Evolutionary conservation across 805 yeast species (phyloP), one percentile per base, ranked within the genome.

Genomic region (Saccharomycopsis fodiens): DNA sequence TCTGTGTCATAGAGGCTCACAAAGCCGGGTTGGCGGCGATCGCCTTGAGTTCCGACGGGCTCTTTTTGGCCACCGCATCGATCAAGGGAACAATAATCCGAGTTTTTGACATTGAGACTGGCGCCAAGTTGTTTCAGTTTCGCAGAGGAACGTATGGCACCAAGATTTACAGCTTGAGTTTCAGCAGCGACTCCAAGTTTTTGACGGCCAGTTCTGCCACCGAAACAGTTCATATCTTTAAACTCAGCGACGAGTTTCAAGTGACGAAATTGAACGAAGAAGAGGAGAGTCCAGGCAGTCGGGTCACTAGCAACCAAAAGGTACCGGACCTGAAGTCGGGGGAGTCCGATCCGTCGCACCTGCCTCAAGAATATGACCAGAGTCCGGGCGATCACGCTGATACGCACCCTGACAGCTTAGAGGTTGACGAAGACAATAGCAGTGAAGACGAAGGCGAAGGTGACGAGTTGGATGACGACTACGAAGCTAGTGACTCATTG

Each of bases 221-320:
- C 17, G 94, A 85, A 37, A 93, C 99, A 0, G 89, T 93, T 19
- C 99, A 93, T 62, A 78, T 93, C 32, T 93, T 91, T 69, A 73
- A 88, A 47, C 63, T 89, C 44, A 84, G 79, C 1, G 78, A 72
- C 27, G 71, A 66, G 32, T 44, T 42, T 32, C 46, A 45, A 21
- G 44, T 48, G 3, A 39, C 21, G 8, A 38, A 39, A 17, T 20
- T 22, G 8, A 39, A 41, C 41, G 48, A 19, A 25, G 12, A 17
- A 16, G 12, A 10, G 16, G 36, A 48, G 50, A 46, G 16, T 27
- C 38, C 34, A 21, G 17, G 45, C 19, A 54, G 45, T 15, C 43
- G 46, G n/a, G 48, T 42, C 40, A 52, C 52, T 10, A 32, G 32
- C 17, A 22, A 3, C 15, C 42, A 16, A 15, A 7, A 29, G 15